Evolutionary conservation across 768 basidiomycete species (phyloP).

Genomic region (Sarcomyxa edulis): DNA sequence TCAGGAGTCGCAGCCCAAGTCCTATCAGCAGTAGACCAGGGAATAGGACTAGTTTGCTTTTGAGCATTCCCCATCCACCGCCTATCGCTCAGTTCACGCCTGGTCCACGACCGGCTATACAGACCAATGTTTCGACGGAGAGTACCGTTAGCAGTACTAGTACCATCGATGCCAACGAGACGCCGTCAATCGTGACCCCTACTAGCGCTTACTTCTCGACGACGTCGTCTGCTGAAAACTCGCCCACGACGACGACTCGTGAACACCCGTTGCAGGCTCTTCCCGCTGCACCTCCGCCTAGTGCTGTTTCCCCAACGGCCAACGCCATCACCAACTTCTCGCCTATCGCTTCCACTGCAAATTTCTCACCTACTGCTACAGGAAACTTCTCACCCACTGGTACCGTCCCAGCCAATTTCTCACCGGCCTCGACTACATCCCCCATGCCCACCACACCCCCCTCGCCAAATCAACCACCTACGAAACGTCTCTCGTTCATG

Average conservation of each 20-base stretch:
- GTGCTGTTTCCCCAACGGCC: not conserved
- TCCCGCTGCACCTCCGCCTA: constrained; percentile 13
- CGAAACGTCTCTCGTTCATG: constrained; percentile 83
- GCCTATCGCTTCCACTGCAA: not conserved
- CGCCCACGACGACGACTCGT: constrained; percentile 9
- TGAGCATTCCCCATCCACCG: constrained; percentile 41
- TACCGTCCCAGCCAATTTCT: constrained; percentile 16
- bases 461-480: constrained; percentile 40
- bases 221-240: constrained; percentile 8
- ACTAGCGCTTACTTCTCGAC: constrained; percentile 46
- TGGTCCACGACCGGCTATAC: constrained; percentile 6
- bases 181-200: constrained; percentile 33
- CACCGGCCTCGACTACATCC: constrained; percentile 14
- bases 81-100: constrained; percentile 7
- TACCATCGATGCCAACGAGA: constrained; percentile 3
- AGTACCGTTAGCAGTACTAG: constrained; percentile 5
- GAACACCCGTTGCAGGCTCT: constrained; percentile 21
- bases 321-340: too few species aligned
- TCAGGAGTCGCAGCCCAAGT: constrained; percentile 62
- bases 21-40: constrained; percentile 36
- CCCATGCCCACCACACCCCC: constrained; percentile 26
- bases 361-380: constrained; percentile 12
- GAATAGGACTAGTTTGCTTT: constrained; percentile 37
- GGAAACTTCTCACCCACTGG: constrained; percentile 7
- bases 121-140: constrained; percentile 2